These are phyloP conservation scores for Podospora appendiculata DNA, from an alignment of 495 filamentous ascomycete genomes.

Conservation along the genomic window DNA sequence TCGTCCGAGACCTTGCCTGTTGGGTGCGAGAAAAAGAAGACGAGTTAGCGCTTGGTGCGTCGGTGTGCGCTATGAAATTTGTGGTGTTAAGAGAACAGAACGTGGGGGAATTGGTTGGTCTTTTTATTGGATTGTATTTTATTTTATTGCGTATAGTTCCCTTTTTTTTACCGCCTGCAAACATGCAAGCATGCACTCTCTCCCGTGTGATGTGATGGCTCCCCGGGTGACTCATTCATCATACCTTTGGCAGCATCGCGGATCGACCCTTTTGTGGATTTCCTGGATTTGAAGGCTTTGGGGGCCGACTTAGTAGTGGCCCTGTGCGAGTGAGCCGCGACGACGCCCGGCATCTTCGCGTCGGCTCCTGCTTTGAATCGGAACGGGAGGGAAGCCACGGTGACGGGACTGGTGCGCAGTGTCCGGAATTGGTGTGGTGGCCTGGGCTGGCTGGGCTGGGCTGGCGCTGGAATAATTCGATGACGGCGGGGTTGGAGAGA, in stretches of 20 bases:
- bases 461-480: too few relatives aligned
- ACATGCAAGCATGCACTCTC: not conserved
- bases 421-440: not conserved
- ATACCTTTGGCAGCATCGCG: conserved; percentile 78
- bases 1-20: conserved; percentile 36
- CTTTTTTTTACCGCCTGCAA: not conserved
- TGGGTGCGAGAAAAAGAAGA: too few relatives aligned
- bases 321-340: conserved; percentile 72
- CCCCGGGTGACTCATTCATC: conserved; percentile 8
- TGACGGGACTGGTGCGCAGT: conserved; percentile 13
- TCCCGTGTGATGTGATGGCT: not conserved
- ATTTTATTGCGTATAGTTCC: too few relatives aligned
- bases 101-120: not conserved
- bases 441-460: too few relatives aligned
- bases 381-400: conserved; percentile 67
- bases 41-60: conserved; percentile 5
- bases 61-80: too few relatives aligned
- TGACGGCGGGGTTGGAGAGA: too few relatives aligned
- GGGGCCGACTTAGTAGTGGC: conserved; percentile 78
- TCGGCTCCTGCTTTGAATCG: conserved; percentile 78
- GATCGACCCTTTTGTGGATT: conserved; percentile 79
- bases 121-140: not conserved
- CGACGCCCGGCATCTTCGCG: conserved; percentile 53
- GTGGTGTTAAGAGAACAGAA: too few relatives aligned
- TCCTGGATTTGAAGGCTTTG: conserved; percentile 85